These are phyloP conservation scores for Alternaria arborescens DNA, from an alignment of 2,329 filamentous ascomycete genomes.

Conservation along the genomic window DNA sequence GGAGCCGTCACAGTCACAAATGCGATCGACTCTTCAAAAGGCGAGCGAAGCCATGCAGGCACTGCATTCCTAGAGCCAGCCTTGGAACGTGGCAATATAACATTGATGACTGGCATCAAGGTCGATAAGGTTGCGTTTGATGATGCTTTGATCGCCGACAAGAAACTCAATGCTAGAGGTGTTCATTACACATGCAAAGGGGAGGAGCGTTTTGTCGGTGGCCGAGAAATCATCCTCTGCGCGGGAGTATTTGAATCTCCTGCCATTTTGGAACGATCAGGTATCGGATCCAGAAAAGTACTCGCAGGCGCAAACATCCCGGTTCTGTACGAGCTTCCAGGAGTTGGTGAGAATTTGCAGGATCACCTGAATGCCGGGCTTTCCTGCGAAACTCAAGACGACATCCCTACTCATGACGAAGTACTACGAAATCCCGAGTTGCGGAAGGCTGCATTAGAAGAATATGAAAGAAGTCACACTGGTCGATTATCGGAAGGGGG, in stretches of 20 bases:
- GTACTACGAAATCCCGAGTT: conserved; percentile 16
- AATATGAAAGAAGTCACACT: conserved; percentile 25
- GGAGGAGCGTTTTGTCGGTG: conserved; percentile 13
- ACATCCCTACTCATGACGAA: conserved; percentile 22
- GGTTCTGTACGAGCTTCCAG: conserved; percentile 62
- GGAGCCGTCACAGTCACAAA: conserved; percentile 28
- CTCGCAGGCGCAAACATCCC: conserved; percentile 61
- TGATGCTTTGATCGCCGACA: conserved; percentile 10
- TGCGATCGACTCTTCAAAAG: conserved; percentile 26
- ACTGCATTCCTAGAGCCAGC: conserved; percentile 29
- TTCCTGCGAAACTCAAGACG: conserved; percentile 21
- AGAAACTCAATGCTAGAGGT: conserved; percentile 23
- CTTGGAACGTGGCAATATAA: conserved; percentile 26
- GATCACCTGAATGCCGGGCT: conserved; percentile 57
- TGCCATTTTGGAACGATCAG: conserved; percentile 64
- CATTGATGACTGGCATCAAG: conserved; percentile 22
- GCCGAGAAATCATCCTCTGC: conserved; percentile 38
- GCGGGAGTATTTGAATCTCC: conserved; percentile 62
- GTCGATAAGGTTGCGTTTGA: conserved; percentile 25
- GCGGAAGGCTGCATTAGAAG: conserved; percentile 16
- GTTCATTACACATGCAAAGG: conserved; percentile 20
- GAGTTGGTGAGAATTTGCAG: conserved; percentile 70
- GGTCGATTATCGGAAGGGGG: conserved; percentile 28
- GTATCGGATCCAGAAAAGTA: conserved; percentile 61
- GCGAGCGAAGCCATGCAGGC: conserved; percentile 31